Evolutionary conservation across 1,139 yeast genomes (phyloP).

Genomic region (Saccharomyces hybrid): DNA sequence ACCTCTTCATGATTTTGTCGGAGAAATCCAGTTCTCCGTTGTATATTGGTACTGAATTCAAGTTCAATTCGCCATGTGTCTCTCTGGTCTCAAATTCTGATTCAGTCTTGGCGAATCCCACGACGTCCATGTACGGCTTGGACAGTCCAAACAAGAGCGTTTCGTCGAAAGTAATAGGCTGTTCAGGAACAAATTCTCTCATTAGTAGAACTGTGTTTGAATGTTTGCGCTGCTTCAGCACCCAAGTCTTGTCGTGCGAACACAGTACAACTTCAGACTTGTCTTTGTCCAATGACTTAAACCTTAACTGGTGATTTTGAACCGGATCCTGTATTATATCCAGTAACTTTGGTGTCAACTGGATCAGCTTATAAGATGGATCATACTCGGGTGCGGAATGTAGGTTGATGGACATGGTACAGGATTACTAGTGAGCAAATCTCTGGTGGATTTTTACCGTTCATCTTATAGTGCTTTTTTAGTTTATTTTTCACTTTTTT

Average conservation of each 20-base stretch:
- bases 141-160: conserved; percentile 16
- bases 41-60: conserved; percentile 42
- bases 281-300: conserved; percentile 41
- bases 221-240: conserved; percentile 72
- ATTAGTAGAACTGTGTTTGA: conserved; percentile 68
- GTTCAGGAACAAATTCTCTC: conserved; percentile 21
- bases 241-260: conserved; percentile 51
- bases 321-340: conserved; percentile 35
- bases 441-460: not conserved
- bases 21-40: conserved; percentile 32
- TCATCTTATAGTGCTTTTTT: not conserved
- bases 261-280: conserved; percentile 52
- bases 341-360: conserved; percentile 50
- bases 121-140: conserved; percentile 23
- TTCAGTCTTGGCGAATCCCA: conserved; percentile 39
- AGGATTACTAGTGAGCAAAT: not conserved
- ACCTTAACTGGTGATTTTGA: conserved; percentile 29
- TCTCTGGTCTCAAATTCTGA: conserved; percentile 46
- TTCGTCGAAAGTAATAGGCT: conserved; percentile 17
- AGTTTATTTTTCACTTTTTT: not conserved
- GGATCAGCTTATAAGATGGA: conserved; percentile 46
- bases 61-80: conserved; percentile 39
- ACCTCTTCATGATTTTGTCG: conserved; percentile 3
- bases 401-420: conserved; percentile 10
- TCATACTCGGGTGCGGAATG: conserved; percentile 26